Evolutionary conservation across 495 filamentous ascomycete genomes (phyloP), one percentile per base, ranked within the genome.

Genomic region (Lophiotrema nucula): DNA sequence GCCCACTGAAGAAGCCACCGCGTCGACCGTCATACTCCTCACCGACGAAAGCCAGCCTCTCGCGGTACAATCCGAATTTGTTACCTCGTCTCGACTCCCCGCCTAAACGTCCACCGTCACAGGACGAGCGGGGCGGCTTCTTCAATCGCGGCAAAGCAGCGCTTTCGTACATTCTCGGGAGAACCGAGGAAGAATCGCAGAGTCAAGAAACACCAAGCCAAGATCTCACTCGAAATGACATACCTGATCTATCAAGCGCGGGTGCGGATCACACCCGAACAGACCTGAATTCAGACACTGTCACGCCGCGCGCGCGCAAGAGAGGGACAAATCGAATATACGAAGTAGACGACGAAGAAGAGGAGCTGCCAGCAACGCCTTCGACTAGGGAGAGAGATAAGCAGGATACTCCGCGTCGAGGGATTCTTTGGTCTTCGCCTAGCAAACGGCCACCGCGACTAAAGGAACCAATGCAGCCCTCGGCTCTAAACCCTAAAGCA

Each of bases 41-140:
- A 0, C 67, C 67, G 3, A 69, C 67, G 2, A 69, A 67, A 57
- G 67, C 67, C 27, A 69, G 67, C 41, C 48, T 69, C 5, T 41
- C 67, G 47, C 67, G 67, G 38, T 62, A 55, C 52, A 64, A 69
- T 63, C 67, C 67, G 4, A 48, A 33, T 23, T 45, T 69, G 21
- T 60, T 67, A 4, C 56, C 52, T 16, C 48, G 44, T 12, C 24
- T 27, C 5, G n/a, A n/a, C n/a, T n/a, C n/a, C n/a, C n/a, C n/a
- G n/a, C n/a, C n/a, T n/a, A n/a, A n/a, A 46, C 54, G 15, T 50
- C 45, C 22, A 22, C 57, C 3, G 42, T 18, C n/a, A n/a, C n/a
- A 48, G 24, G 22, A 38, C n/a, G 42, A 18, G 26, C 57, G 55
- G 19, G 46, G 47, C 16, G 43, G 54, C 23, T 12, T 39, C 8